Evolutionary conservation across 352 stramenopile genomes (phyloP).

Genomic region (Bremia lactucae): DNA sequence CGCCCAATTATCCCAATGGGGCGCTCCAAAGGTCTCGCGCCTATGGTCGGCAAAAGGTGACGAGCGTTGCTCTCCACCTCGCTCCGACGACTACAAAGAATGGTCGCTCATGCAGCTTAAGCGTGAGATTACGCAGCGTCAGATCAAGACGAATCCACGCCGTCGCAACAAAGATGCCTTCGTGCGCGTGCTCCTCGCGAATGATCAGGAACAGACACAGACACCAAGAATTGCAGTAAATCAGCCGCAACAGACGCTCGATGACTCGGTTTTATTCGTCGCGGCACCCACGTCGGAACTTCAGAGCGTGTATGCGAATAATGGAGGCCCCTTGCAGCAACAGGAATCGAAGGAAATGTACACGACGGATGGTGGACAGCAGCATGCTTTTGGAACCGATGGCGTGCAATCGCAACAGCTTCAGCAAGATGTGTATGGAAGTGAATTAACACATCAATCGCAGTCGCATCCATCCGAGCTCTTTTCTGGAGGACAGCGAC

Average conservation of each 20-base stretch:
- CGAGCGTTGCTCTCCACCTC: slow-evolving; percentile 26
- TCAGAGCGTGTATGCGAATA: slow-evolving; percentile 13
- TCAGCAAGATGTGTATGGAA: slow-evolving; percentile 4
- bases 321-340: slow-evolving; percentile 8
- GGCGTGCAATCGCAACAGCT: slow-evolving; percentile 2
- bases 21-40: slow-evolving; percentile 20
- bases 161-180: slow-evolving; percentile 38
- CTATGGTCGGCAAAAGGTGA: slow-evolving; percentile 37
- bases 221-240: slow-evolving; percentile 2
- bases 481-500: slow-evolving; percentile 2
- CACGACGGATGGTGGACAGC: neutral
- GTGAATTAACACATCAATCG: neutral
- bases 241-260: slow-evolving; percentile 2
- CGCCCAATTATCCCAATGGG: slow-evolving; percentile 10
- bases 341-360: slow-evolving; percentile 12
- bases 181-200: slow-evolving; percentile 22
- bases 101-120: slow-evolving; percentile 44
- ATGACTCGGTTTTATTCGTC: slow-evolving; percentile 13
- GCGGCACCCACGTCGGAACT: slow-evolving; percentile 11
- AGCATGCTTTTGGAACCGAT: slow-evolving; percentile 2
- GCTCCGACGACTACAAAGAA: slow-evolving; percentile 44
- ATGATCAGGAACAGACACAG: slow-evolving; percentile 13
- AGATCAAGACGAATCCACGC: slow-evolving; percentile 34
- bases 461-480: slow-evolving; percentile 1
- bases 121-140: slow-evolving; percentile 39